Base-by-base conservation (phyloP, 345 rosid species). In the Camelina sativa region DNA sequence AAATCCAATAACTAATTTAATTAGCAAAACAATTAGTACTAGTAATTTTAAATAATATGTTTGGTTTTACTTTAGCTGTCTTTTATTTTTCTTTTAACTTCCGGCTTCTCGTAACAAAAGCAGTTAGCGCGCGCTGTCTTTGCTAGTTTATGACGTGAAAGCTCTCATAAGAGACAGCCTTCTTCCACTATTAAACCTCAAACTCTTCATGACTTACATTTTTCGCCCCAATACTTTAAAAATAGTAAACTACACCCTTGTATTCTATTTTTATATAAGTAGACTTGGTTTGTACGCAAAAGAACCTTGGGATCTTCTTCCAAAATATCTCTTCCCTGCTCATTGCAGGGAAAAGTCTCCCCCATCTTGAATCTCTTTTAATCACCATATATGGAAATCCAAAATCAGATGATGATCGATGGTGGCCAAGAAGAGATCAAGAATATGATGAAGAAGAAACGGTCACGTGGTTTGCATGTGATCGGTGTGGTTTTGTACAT, bases 401-500 rank as follows among this genome's bases (percentile, higher is more conserved):
- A 64, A 56, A 50, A 65, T 3, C 53, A 40, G 7, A 7, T 6
- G 7, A 7, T 6, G 38, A 19, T 37, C 13, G 46, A 38, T 56
- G 76, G 53, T 37, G 67, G 38, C 17, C 56, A 51, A 51, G 56
- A 71, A 57, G 68, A 65, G 57, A 71, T 71, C 79, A 84, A 80
- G 47, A 25, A 57, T 22, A 46, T 8, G 1, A 65, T 54, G 65
- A 79, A 74, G 44, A 90, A 82, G 77, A 83, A 82, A 52, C 66
- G 75, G 62, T 74, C 79, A n/a, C 75, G 86, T 28, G 67, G 84
- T 7, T 25, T 84, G 76, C 77, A 80, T 67, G 12, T 90, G 46
- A 11, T 90, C 12, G 76, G 79, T 79, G 83, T 71, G 0, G 84
- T 83, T 4, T 40, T 87, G 38, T 80, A 74, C 74, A 73, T 87